Base-by-base conservation (phyloP, 768 basidiomycete genomes). In the Harrya chromipes region DNA sequence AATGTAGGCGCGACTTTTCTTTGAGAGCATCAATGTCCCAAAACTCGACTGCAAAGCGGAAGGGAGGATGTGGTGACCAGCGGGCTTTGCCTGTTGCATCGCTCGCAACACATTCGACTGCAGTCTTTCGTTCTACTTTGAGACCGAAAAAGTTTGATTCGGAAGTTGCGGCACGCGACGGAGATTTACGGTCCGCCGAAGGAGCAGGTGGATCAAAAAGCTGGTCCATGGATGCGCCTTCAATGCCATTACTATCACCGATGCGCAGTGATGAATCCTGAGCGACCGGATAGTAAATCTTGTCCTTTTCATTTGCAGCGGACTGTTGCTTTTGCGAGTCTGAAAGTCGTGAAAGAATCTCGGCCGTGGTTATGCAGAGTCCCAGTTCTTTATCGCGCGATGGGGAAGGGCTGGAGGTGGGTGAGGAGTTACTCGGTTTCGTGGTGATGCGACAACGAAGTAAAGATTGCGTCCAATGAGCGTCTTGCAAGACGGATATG, bases 21-120 rank as follows among this genome's bases (percentile, higher is more conserved):
- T 84, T 85, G 34, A 97, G 75, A 29, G 75, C 70, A 52, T 88
- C 85, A 17, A 92, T 77, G 59, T 87, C 86, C 86, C 89, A 94
- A 63, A 95, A 95, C 67, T 95, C 93, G 44, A 92, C 89, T 9
- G 82, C 81, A 62, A 95, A 91, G 19, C 93, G 80, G 68, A 77
- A 88, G 0, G 94, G 94, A 39, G 87, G 83, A 60, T 82, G 81
- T n/a, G 79, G 73, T 1, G 84, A 78, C 84, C 85, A 90, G 56
- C 68, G 77, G 19, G 63, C 54, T 37, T 77, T 69, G 4, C 77
- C 78, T n/a, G 65, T 67, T 1, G 72, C 48, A 53, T 80, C 78
- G 13, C 59, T 68, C 11, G 70, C 60, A 41, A 77, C 61, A 55
- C 77, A 79, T 36, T 70, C 68, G 6, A 66, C 57, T 1, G 72